Percentiles rank a stretch among this genome's conserved stretches.
phyloP scores from a whole-genome alignment of 2,329 filamentous ascomycete species.

The Nemania sp. region DNA sequence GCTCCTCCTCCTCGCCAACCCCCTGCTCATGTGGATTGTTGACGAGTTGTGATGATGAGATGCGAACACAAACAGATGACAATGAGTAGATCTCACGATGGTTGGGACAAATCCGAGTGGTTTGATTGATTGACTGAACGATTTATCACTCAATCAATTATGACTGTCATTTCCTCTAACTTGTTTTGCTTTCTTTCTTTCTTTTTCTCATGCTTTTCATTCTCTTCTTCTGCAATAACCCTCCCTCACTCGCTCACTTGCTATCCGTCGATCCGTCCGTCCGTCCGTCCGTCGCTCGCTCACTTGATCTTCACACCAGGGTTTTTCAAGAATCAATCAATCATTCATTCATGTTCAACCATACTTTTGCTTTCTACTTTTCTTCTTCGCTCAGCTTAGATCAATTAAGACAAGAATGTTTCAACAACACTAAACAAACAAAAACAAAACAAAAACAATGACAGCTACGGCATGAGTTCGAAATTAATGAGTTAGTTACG shows the following conservation, averaged over 20 bases:
- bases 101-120: no score
- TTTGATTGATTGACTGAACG: no score
- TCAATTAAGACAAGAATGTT: constrained; percentile 5
- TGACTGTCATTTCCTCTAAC: background rate
- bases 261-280: background rate
- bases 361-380: no score
- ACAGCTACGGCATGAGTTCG: no score
- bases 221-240: background rate
- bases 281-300: constrained; percentile 14
- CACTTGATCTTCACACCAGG: constrained; percentile 22
- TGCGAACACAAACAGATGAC: no score
- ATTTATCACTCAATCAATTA: no score
- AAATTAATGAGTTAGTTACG: no score
- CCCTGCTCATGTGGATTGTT: constrained; percentile 7
- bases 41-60: constrained; percentile 13
- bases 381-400: background rate
- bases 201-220: constrained; percentile 1
- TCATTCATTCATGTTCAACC: constrained; percentile 18
- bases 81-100: no score
- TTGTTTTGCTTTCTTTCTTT: background rate
- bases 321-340: no score
- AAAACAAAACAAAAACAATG: no score
- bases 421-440: constrained; percentile 25
- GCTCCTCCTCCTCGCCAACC: background rate
- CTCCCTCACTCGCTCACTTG: background rate